Evolutionary conservation across 805 yeast genomes (phyloP), one percentile per base, ranked within the genome.

Genomic region (Candida maltosa): DNA sequence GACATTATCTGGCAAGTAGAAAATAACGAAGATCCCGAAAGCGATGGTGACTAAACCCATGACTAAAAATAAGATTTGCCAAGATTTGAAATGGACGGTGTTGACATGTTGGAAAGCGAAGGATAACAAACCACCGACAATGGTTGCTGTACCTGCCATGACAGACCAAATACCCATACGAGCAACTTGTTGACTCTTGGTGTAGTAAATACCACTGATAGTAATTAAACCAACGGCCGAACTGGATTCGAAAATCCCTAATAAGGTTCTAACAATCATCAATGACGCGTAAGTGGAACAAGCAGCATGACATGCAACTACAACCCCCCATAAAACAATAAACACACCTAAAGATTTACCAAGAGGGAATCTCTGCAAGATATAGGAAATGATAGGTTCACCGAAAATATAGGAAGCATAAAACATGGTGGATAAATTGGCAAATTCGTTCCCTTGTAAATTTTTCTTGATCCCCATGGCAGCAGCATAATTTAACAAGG

Each of bases 191-290:
- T 76, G 80, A 4, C 62, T 49, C 37, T 70, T 71, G 25, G 72
- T 70, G 57, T 77, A 80, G 58, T 77, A 80, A 82, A 77, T 77
- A 18, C 82, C 73, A 25, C 80, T 74, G 28, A 80, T 66, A 18
- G 78, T 60, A 36, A 77, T 67, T 32, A 76, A 66, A 0, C 80
- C 78, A 1, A 80, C 79, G 1, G 80, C 74, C 29, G 77, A 63
- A 2, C 76, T 69, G 1, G 76, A 55, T 48, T 78, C 83, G 42
- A 76, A 74, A 16, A 71, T 48, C 6, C 83, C 83, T 16, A 77
- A 48, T 17, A 77, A 52, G 4, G 74, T 62, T 37, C 83, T 57
- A 1, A 73, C 71, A n/a, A 75, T 57, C 79, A 77, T 74, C 29
- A 77, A 55, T 11, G 75, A 62, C 1, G 79, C 75, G 46, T 74